These are phyloP conservation scores for Paraurostyla sp. DNA, from an alignment of 73 alveolate genomes.

Conservation along the genomic window DNA sequence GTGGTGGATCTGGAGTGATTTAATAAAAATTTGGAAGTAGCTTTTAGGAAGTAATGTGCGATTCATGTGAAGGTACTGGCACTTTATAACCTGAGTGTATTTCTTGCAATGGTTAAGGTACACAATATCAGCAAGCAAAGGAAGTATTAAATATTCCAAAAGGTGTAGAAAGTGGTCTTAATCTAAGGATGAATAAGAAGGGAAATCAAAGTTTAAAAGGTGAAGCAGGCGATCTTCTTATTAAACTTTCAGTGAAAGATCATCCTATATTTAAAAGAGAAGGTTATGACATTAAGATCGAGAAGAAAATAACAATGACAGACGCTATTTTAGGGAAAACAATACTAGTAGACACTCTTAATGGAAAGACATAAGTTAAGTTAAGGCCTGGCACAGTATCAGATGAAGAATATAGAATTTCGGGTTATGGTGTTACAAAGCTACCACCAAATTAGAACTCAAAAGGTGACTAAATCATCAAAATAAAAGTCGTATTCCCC, in stretches of 20 bases:
- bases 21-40: constrained; percentile 72
- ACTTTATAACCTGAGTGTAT: constrained; percentile 67
- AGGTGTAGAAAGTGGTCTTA: constrained; percentile 82
- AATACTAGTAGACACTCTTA: constrained; percentile 71
- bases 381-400: constrained; percentile 76
- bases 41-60: constrained; percentile 71
- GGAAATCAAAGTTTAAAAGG: constrained; percentile 77
- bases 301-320: constrained; percentile 65
- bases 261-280: constrained; percentile 78
- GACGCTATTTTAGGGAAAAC: constrained; percentile 80
- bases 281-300: constrained; percentile 75
- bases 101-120: constrained; percentile 81
- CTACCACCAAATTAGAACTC: constrained; percentile 64
- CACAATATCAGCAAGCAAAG: constrained; percentile 27
- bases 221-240: constrained; percentile 79
- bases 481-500: constrained; percentile 52
- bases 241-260: constrained; percentile 73
- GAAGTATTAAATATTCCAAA: constrained; percentile 82
- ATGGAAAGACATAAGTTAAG: constrained; percentile 61
- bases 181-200: constrained; percentile 81
- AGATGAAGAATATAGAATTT: constrained; percentile 68
- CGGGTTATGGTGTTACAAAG: constrained; percentile 64
- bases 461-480: constrained; percentile 62
- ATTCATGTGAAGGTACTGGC: constrained; percentile 82
- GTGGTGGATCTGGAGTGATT: constrained; percentile 81